A percentile compares a stretch with the other conserved stretches of the same genome.
Conservation (phyloP, 192 early-diverging fungal genomes). For the Lunasporangiospora selenospora region DNA sequence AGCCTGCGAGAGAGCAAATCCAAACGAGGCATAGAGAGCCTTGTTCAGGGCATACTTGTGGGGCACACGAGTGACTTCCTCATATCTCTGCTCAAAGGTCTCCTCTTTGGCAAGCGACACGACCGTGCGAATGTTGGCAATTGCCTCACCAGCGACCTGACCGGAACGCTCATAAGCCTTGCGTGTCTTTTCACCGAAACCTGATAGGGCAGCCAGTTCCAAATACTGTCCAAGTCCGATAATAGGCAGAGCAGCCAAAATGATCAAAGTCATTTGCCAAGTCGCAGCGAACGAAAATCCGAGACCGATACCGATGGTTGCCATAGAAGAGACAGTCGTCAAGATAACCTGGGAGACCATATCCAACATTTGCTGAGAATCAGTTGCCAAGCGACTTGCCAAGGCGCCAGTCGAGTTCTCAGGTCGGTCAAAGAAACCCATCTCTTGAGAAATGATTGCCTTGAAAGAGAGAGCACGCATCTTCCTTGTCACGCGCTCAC, state of each 20-base stretch:
- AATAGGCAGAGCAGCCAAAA: constrained; percentile 67
- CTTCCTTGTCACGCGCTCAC: constrained; percentile 51
- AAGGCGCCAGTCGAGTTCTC: constrained; percentile 78
- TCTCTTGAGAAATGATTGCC: constrained; percentile 83
- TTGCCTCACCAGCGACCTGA: constrained; percentile 86
- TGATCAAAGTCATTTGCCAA: constrained; percentile 88
- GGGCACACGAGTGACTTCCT: constrained; percentile 65
- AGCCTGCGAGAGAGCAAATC: constrained; percentile 78
- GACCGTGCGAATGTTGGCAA: constrained; percentile 87
- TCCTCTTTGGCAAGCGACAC: constrained; percentile 77
- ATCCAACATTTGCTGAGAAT: constrained; percentile 63
- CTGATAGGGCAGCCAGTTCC: constrained; percentile 58
- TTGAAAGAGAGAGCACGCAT: constrained; percentile 72
- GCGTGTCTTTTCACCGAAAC: constrained; percentile 70
- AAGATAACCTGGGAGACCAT: constrained; percentile 59
- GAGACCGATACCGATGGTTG: constrained; percentile 44
- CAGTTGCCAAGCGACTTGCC: constrained; percentile 81
- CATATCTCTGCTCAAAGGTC: constrained; percentile 72
- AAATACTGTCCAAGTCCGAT: constrained; percentile 58
- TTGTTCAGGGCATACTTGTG: constrained; percentile 71
- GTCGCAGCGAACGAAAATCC: constrained; percentile 73
- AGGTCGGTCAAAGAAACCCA: constrained; percentile 85
- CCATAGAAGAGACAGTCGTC: constrained; percentile 51
- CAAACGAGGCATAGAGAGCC: constrained; percentile 70
- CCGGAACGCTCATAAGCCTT: constrained; percentile 79